Evolutionary conservation across 2,329 filamentous ascomycete species (phyloP), one percentile per base, ranked within the genome.

Genomic region (Coniella vitis): DNA sequence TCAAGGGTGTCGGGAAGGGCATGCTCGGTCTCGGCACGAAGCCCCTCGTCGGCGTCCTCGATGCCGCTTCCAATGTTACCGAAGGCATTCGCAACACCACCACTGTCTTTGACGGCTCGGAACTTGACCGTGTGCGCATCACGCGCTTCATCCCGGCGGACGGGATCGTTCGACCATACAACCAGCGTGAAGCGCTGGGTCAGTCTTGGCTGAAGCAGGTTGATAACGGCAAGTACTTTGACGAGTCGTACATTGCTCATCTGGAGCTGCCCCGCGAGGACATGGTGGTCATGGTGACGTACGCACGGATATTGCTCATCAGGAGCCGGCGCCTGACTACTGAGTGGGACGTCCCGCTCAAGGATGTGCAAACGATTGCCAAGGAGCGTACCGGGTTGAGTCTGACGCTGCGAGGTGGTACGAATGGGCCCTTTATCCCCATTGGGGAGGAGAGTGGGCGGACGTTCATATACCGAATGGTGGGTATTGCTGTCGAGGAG

Each of bases 151-250:
- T 98, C 53, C 87, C 89, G 14, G 81, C 84, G 37, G 91, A 98
- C 64, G 93, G 93, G 36, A 87, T 98, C 52, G 90, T 98, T 31
- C 85, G 91, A 3, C 90, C 93, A 0, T 98, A 95, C 73, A 90
- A 84, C 48, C 87, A 95, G 63, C 87, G 93, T 40, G 93, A 98
- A 72, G 90, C 93, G 0, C 81, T 98, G 3, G 93, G 93, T 1
- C 93, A 98, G 65, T 96, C 89, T 73, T 98, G 93, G 94, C 83
- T 98, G 56, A 98, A 98, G 75, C 95, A 95, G 51, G 83, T 95
- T 10, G 93, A 98, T 68, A 93, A 96, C 56, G 93, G 93, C 54
- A 93, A 90, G 65, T 97, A 91, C 74, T 98, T 98, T 78, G 86
- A 95, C 69, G 93, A 98, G 67, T 80, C 89, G 63, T 98, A 98